Evolutionary conservation across 108 stramenopile genomes (phyloP), one percentile per base, ranked within the genome.

Genomic region (Parietichytrium sp.): DNA sequence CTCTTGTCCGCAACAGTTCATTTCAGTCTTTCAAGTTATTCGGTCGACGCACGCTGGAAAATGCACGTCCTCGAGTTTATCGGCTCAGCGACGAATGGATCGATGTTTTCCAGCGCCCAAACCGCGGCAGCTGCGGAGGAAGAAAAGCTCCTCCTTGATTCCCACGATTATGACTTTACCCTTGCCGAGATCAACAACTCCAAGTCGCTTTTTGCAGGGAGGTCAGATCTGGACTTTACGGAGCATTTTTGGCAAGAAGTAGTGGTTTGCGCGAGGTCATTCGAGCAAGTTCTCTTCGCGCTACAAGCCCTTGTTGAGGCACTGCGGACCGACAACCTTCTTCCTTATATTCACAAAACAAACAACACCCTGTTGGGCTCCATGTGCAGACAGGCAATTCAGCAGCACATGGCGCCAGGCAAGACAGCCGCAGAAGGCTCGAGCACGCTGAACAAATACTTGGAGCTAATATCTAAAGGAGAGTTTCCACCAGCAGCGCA

Each of bases 311-410:
- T 72, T 7, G 61, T 72, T 12, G 8, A 23, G 13, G 13, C 45
- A 7, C 3, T 72, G 8, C 38, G 45, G 38, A 12, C 13, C 15
- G 61, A 42, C 2, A 36, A 45, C 10, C 20, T 72, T 3, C 61
- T 72, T 16, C 61, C 61, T 6, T 72, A 72, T 42, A 72, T 72
- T 72, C 61, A 72, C 61, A 72, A 72, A 42, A 45, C 61, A 6
- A 72, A 72, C 61, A 72, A 45, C 38, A 72, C 38, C 2, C 36
- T 72, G 61, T 25, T 72, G 1, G 61, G 61, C 20, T 33, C 45
- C 29, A 72, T 72, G 10, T 72, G 61, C 42, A 8, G 61, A 1
- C 61, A 33, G 15, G 20, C 45, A 23, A 42, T 72, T 25, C 61
- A 72, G 33, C 61, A 42, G n/a, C 61, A 72, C 23, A 42, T 42